Conservation (phyloP, 2,329 filamentous ascomycete genomes). For the Pseudogymnoascus destructans region DNA sequence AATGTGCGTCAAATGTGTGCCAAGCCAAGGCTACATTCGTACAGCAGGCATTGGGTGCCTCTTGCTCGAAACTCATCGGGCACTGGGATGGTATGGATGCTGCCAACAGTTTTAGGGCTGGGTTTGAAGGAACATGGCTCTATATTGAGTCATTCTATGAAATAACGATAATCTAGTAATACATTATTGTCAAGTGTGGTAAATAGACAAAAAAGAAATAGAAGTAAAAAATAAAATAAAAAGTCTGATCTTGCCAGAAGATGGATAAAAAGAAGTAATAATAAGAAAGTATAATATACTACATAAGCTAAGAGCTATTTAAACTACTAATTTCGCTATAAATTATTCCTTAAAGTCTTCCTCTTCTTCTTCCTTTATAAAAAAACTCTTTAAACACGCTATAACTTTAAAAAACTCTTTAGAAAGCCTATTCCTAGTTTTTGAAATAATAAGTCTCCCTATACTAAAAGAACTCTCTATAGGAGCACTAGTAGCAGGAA, state of each 20-base stretch:
- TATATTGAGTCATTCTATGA: background rate
- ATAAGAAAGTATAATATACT: too few relatives aligned
- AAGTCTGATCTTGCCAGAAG: slow-evolving; percentile 16
- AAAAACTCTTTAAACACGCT: too few relatives aligned
- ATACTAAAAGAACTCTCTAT: too few relatives aligned
- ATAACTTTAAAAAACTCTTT: too few relatives aligned
- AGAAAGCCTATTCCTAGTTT: too few relatives aligned
- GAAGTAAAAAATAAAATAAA: slow-evolving; percentile 14
- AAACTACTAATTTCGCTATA: too few relatives aligned
- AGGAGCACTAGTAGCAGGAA: too few relatives aligned
- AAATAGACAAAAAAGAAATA: slow-evolving; percentile 17
- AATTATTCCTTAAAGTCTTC: too few relatives aligned
- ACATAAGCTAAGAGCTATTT: too few relatives aligned
- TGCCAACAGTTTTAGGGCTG: background rate
- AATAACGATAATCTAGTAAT: slow-evolving; percentile 8
- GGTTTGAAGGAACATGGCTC: background rate
- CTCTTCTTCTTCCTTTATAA: too few relatives aligned
- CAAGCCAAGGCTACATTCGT: background rate
- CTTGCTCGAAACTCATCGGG: background rate
- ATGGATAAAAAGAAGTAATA: slow-evolving; percentile 13
- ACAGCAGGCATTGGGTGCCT: background rate
- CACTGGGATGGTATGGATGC: background rate
- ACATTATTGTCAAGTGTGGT: slow-evolving; percentile 12
- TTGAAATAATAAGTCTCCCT: too few relatives aligned
- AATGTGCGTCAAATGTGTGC: background rate